A percentile compares a stretch with the other conserved stretches of the same genome.
Conservation (phyloP, 2,329 filamentous ascomycete genomes). For the Parascedosporium putredinis region DNA sequence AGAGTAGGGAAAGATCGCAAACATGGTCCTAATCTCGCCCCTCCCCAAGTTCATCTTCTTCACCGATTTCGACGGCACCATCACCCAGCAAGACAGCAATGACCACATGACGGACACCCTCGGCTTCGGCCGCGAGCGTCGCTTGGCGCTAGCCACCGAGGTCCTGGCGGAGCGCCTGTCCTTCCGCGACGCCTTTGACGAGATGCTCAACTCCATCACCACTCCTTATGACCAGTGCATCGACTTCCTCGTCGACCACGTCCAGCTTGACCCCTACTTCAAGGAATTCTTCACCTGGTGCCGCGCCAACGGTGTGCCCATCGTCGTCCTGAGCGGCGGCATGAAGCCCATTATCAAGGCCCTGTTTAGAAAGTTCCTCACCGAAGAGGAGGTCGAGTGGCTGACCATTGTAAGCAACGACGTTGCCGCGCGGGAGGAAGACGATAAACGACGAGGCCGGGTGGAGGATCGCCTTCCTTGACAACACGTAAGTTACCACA, state of each 20-base stretch:
- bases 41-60: constrained; percentile 94
- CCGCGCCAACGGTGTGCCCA: constrained; percentile 70
- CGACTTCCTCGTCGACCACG: constrained; percentile 65
- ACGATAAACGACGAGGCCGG: constrained; percentile 68
- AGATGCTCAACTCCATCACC: constrained; percentile 83
- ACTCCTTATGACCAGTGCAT: constrained; percentile 77
- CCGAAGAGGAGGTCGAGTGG: constrained; percentile 59
- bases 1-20: too few relatives aligned
- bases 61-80: constrained; percentile 96
- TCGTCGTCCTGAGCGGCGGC: constrained; percentile 83
- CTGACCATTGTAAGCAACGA: constrained; percentile 89
- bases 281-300: constrained; percentile 80
- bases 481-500: constrained; percentile 67
- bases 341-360: constrained; percentile 89
- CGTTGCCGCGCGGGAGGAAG: constrained; percentile 54
- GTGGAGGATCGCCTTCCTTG: constrained; percentile 82
- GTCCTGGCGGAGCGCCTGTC: constrained; percentile 60
- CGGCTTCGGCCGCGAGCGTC: constrained; percentile 65
- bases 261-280: constrained; percentile 83
- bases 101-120: constrained; percentile 80
- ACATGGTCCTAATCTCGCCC: constrained; percentile 22
- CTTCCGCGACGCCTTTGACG: constrained; percentile 79
- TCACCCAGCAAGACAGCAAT: constrained; percentile 62
- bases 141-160: constrained; percentile 63
- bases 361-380: constrained; percentile 69